These are phyloP conservation scores for Auricularia auricula-judae DNA, from an alignment of 768 basidiomycete genomes.

Conservation along the genomic window DNA sequence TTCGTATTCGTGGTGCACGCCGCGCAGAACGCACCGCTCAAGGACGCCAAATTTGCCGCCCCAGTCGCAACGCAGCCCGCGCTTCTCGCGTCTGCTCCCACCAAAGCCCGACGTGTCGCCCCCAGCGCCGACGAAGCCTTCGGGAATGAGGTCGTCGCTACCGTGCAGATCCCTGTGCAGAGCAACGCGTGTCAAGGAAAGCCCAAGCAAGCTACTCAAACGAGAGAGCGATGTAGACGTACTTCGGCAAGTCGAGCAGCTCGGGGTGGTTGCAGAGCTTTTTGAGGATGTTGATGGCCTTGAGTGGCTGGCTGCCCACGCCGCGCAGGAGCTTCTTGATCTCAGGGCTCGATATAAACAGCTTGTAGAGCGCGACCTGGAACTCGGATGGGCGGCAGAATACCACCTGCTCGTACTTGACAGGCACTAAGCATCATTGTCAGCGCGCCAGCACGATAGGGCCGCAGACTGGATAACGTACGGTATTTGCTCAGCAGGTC, in stretches of 20 bases:
- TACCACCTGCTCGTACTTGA: conserved; percentile 98
- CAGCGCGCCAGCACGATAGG: conserved; percentile 6
- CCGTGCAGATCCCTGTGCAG: conserved; percentile 57
- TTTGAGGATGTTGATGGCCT: conserved; percentile 89
- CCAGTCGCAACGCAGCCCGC: conserved; percentile 64
- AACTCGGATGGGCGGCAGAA: conserved; percentile 81
- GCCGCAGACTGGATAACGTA: conserved; percentile 28
- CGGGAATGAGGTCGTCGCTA: conserved; percentile 70
- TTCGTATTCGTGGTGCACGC: too few relatives aligned
- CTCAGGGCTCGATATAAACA: conserved; percentile 88
- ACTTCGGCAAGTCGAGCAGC: conserved; percentile 62
- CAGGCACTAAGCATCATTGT: conserved; percentile 55
- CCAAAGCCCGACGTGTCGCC: conserved; percentile 22
- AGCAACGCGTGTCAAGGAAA: too few relatives aligned
- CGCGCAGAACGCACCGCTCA: conserved; percentile 50
- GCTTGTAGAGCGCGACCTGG: conserved; percentile 73
- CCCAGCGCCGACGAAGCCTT: conserved; percentile 50
- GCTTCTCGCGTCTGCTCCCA: conserved; percentile 22
- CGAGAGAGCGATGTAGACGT: too few relatives aligned
- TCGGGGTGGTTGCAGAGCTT: conserved; percentile 96
- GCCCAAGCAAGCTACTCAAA: too few relatives aligned
- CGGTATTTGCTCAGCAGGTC: conserved; percentile 91
- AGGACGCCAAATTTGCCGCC: conserved; percentile 87
- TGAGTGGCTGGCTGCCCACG: conserved; percentile 83
- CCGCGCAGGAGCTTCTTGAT: conserved; percentile 85